A percentile compares a stretch with the other conserved stretches of the same genome.
These are phyloP conservation scores for Biscogniauxia marginata DNA, from an alignment of 2,329 filamentous ascomycete genomes.

Conservation along the genomic window DNA sequence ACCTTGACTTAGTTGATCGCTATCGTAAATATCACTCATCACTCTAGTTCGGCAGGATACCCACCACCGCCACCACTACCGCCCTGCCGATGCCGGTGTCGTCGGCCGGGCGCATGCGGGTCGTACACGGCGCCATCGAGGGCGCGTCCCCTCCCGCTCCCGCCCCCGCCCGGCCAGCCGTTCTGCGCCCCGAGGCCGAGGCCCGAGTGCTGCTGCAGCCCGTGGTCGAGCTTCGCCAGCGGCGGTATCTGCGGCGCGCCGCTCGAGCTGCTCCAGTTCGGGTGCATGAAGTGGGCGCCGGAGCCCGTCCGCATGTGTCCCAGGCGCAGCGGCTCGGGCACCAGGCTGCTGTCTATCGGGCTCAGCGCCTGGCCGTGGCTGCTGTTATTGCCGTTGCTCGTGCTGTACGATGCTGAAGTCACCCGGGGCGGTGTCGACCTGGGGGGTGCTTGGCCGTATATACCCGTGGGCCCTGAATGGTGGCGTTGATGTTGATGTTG, in stretches of 20 bases:
- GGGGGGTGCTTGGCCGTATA: slow-evolving; percentile 2
- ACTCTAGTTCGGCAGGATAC: neutral
- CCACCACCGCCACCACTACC: no score
- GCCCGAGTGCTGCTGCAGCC: neutral
- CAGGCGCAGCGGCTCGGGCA: slow-evolving; percentile 18
- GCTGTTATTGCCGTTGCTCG: neutral
- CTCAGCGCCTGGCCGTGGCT: neutral
- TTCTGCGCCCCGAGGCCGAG: neutral
- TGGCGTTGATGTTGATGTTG: slow-evolving; percentile 3
- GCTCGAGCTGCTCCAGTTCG: neutral
- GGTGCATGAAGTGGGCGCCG: neutral
- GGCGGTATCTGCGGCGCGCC: slow-evolving; percentile 1
- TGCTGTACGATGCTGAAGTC: neutral
- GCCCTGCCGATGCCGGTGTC: no score
- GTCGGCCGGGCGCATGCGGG: neutral
- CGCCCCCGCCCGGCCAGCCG: neutral
- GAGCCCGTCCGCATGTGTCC: neutral
- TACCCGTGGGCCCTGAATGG: neutral
- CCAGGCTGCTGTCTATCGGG: neutral
- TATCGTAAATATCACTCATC: no score
- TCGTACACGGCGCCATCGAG: neutral
- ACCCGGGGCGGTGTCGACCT: neutral
- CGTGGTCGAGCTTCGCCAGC: neutral
- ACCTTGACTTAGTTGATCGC: no score
- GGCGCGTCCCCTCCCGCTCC: neutral